Base-by-base conservation (phyloP, 78 protist species). In the Corallochytrium limacisporum region DNA sequence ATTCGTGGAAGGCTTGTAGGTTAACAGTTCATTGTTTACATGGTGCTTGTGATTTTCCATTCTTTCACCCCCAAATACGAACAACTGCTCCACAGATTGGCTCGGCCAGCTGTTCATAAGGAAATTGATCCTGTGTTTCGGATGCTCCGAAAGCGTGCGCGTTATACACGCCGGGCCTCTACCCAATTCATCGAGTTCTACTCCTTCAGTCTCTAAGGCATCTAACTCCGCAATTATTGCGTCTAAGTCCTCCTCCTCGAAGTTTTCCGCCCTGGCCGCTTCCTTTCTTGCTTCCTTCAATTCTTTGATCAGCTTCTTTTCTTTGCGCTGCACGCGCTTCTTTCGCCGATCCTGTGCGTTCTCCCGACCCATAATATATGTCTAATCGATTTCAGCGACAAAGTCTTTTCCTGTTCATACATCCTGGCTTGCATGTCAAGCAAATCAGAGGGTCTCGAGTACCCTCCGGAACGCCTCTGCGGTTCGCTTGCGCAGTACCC, bases 31-130 rank as follows among this genome's bases (percentile, higher is more conserved):
- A 15, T 60, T 60, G 66, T 49, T 66, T 2, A 59, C 37, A 4
- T n/a, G 35, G 33, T 72, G 69, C 26, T 40, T 10, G 28, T 46
- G 55, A 32, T 74, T 74, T 32, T 75, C 35, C 28, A 20, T 53
- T 4, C 33, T 47, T 60, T 75, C 81, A 13, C 81, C 81, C n/a
- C 81, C 81, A 24, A 75, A 66, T 12, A 75, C 39, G 43, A 75
- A 15, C 54, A 75, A 29, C 54, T 75, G 74, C 31, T 56, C 40
- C 29, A 28, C 22, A 16, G 37, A 10, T 5, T 68, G 78, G 46
- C n/a, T n/a, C n/a, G n/a, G n/a, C n/a, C n/a, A n/a, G n/a, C n/a
- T n/a, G n/a, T n/a, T n/a, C n/a, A n/a, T n/a, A n/a, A n/a, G n/a
- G n/a, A n/a, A n/a, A n/a, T n/a, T n/a, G n/a, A n/a, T n/a, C n/a